Percentiles rank a stretch among this genome's conserved stretches.
Conservation (phyloP, 148 eudicot species). For the Arbutus unedo region DNA sequence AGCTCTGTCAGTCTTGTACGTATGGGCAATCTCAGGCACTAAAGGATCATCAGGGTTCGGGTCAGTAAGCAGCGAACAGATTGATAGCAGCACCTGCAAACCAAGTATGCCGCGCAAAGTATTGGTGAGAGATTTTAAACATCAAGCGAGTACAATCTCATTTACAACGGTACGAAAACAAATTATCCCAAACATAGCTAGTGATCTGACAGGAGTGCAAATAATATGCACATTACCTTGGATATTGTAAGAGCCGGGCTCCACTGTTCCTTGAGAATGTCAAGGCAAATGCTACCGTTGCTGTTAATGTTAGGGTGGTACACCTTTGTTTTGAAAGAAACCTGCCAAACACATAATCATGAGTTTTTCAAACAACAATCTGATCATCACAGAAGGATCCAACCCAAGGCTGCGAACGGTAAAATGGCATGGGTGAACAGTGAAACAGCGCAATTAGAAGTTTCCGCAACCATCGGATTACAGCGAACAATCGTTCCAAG, state of each 20-base stretch:
- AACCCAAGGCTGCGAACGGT: neutral
- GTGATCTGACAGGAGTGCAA: neutral
- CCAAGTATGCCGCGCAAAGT: neutral
- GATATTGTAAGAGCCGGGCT: constrained; percentile 49
- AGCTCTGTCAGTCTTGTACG: constrained; percentile 45
- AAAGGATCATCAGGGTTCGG: constrained; percentile 53
- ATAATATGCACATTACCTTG: constrained; percentile 24
- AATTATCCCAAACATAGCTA: neutral
- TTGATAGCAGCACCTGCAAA: constrained; percentile 42
- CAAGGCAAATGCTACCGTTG: constrained; percentile 49
- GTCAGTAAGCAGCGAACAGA: constrained; percentile 45
- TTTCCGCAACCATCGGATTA: neutral
- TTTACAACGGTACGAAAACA: neutral
- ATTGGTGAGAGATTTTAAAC: neutral
- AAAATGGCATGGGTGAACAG: neutral
- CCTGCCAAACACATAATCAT: constrained; percentile 22
- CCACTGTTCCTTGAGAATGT: constrained; percentile 51
- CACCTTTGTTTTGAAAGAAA: constrained; percentile 42
- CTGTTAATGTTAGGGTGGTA: constrained; percentile 47
- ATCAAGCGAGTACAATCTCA: neutral
- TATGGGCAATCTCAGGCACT: constrained; percentile 52
- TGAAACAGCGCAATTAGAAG: neutral
- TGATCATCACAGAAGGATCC: neutral
- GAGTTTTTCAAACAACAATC: neutral
- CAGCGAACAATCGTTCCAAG: neutral